These are phyloP conservation scores for Oryza nivara DNA, from an alignment of 176 grass and related monocot species.

Conservation along the genomic window DNA sequence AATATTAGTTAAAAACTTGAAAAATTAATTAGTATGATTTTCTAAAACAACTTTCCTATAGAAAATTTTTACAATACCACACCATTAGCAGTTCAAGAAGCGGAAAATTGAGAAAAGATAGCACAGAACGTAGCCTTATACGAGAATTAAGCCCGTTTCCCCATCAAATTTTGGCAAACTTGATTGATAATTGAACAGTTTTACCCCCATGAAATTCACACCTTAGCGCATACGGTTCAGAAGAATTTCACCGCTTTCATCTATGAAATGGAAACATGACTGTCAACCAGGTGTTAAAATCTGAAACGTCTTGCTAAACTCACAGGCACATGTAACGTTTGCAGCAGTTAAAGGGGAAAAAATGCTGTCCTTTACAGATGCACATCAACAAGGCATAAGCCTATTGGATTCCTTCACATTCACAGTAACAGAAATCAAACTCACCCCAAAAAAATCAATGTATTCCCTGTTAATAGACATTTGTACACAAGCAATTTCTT, in stretches of 20 bases:
- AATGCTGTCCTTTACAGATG: background rate
- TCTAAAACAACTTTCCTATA: too few species aligned
- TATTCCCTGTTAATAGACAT: constrained; percentile 42
- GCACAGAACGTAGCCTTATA: too few species aligned
- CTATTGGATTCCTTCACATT: background rate
- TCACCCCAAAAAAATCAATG: constrained; percentile 39
- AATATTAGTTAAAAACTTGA: too few species aligned
- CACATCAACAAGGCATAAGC: background rate
- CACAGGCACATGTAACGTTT: background rate
- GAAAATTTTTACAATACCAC: too few species aligned
- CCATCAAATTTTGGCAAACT: too few species aligned
- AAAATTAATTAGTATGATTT: too few species aligned
- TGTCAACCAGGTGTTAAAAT: background rate
- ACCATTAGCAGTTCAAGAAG: too few species aligned
- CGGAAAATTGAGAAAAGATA: too few species aligned
- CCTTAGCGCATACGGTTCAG: background rate
- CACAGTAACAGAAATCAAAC: constrained; percentile 28
- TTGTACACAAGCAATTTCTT: constrained; percentile 48
- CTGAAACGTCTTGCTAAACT: too few species aligned
- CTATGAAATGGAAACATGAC: background rate
- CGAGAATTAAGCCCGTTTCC: too few species aligned
- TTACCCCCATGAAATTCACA: too few species aligned
- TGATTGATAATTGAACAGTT: too few species aligned
- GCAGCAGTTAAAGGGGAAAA: background rate
- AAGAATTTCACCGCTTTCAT: background rate